A percentile compares a stretch with the other conserved stretches of the same genome.
These are phyloP conservation scores for Podospora comata DNA, from an alignment of 495 filamentous ascomycete species.

Conservation along the genomic window DNA sequence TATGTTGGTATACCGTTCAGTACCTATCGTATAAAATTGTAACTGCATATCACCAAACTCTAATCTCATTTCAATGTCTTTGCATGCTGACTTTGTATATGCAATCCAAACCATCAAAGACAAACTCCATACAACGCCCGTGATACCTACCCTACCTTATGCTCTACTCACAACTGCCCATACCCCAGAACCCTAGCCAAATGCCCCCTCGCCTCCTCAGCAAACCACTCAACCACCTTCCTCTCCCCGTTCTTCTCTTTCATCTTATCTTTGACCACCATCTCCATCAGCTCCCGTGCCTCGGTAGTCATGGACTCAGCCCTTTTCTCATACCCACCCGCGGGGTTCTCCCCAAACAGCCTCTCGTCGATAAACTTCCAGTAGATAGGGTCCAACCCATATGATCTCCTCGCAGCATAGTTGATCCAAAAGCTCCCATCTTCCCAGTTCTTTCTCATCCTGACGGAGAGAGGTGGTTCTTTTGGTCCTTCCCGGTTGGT, in stretches of 20 bases:
- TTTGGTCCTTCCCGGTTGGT: background rate
- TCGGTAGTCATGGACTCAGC: conserved; percentile 20
- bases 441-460: conserved; percentile 35
- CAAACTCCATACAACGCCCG: background rate
- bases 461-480: conserved; percentile 11
- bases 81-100: background rate
- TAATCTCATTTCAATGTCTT: no score
- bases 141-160: background rate
- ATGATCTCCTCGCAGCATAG: conserved; percentile 30
- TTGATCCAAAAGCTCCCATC: conserved; percentile 34
- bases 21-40: no score
- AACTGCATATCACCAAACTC: no score
- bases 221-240: conserved; percentile 23
- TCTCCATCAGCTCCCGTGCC: conserved; percentile 20
- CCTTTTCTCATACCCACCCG: conserved; percentile 27
- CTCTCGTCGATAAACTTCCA: conserved; percentile 28
- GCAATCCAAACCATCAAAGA: background rate
- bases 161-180: background rate
- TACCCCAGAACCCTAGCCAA: conserved; percentile 8
- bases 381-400: conserved; percentile 29
- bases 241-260: conserved; percentile 21
- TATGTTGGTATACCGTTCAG: no score
- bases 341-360: conserved; percentile 29
- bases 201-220: conserved; percentile 16
- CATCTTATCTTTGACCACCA: conserved; percentile 25